Evolutionary conservation across 192 early-diverging fungal genomes (phyloP), one percentile per base, ranked within the genome.

Genomic region (Jimgerdemannia lactiflua): DNA sequence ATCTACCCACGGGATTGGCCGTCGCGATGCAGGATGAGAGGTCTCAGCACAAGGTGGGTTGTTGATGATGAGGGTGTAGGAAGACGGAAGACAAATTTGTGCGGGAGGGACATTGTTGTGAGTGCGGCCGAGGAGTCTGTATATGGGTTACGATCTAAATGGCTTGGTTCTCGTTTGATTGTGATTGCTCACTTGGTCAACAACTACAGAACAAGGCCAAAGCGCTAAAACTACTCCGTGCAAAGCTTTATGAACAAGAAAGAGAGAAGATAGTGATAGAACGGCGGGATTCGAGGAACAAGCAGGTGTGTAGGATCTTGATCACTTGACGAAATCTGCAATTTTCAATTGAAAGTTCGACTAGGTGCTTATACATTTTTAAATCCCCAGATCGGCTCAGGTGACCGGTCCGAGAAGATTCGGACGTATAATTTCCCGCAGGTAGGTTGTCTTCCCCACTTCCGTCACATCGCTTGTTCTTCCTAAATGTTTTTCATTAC

Each of bases 1-100:
- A 99, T 85, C 75, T 97, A 29, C 94, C 98, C 6, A 95, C 95
- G 3, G 96, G 96, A 0, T 91, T 96, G 49, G 86, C 89, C 6
- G 93, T 96, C 4, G 85, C 91, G 42, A 94, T 94, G 82, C 96
- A 98, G 85, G 93, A 92, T 71, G 94, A 97, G 78, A 85, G 96
- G 69, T 97, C 96, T n/a, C 97, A 99, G 79, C 92, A 95, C 68
- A 91, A 91, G 70, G 85, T 85, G 76, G 42, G 69, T 3, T 3
- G 19, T 19, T 39, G 18, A 4, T n/a, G n/a, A n/a, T n/a, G n/a
- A n/a, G n/a, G n/a, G n/a, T n/a, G n/a, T n/a, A n/a, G n/a, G n/a
- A 72, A 42, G 39, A 64, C 7, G 19, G 43, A 3, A 2, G n/a
- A 59, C 39, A 64, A 19, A 71, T 41, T 7, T 14, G 8, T 59